These are phyloP conservation scores for Colletotrichum phormii DNA, from an alignment of 2,329 filamentous ascomycete genomes.

Conservation along the genomic window DNA sequence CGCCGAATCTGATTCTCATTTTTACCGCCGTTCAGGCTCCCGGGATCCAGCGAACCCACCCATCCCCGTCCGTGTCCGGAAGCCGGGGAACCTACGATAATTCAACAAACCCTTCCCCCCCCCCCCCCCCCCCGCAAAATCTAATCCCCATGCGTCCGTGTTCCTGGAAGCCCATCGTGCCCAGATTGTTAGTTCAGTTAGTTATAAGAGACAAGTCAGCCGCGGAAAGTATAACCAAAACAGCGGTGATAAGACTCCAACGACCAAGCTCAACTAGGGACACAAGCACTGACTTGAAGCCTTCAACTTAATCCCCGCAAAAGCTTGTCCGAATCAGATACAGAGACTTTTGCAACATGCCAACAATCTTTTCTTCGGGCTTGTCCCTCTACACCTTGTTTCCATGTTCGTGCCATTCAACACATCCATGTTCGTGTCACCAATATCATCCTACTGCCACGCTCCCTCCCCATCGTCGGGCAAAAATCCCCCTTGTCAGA, in stretches of 20 bases:
- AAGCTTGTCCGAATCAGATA: neutral
- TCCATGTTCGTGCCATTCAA: too few relatives aligned
- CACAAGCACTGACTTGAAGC: neutral
- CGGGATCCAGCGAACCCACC: too few relatives aligned
- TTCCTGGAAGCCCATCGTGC: neutral
- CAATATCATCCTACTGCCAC: neutral
- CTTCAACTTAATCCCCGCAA: neutral
- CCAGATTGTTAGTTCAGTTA: too few relatives aligned
- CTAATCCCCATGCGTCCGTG: neutral
- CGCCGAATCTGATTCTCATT: neutral
- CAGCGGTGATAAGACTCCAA: neutral
- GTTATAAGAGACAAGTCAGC: neutral
- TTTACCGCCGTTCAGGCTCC: neutral
- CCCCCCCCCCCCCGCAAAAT: conserved; percentile 13
- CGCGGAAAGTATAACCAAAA: neutral
- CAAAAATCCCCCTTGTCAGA: neutral
- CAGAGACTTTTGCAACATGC: neutral
- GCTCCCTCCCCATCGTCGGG: neutral
- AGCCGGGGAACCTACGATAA: neutral
- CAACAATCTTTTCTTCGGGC: neutral
- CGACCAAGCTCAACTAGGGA: too few relatives aligned
- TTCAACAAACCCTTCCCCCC: neutral
- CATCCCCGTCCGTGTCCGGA: neutral
- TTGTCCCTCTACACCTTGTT: neutral
- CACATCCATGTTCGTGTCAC: too few relatives aligned